phyloP scores from a whole-genome alignment of 257 asterid genomes.

The Scutellaria barbata region DNA sequence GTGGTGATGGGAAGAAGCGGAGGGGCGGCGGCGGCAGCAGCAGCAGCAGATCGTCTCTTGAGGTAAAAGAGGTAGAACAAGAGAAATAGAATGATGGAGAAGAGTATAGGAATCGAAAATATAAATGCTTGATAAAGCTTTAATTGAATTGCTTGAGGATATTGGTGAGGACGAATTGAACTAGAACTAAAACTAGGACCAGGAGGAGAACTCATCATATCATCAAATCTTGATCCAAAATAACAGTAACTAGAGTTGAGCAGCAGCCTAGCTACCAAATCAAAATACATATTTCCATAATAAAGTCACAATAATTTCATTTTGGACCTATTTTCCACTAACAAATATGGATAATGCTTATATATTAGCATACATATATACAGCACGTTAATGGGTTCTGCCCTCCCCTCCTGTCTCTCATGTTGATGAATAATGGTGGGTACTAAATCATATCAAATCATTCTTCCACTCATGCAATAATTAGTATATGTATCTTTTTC shows the following conservation, averaged over 20 bases:
- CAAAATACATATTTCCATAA: conserved; percentile 5
- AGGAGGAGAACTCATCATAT: conserved; percentile 51
- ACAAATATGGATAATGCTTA: conserved; percentile 23
- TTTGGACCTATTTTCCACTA: conserved; percentile 28
- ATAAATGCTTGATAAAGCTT: conserved; percentile 84
- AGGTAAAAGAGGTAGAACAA: conserved; percentile 83
- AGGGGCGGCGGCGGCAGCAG: not conserved
- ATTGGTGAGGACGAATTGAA: conserved; percentile 54
- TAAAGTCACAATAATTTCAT: conserved; percentile 9
- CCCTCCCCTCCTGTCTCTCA: conserved; percentile 34
- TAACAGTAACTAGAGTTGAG: too few species aligned
- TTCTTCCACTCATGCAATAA: conserved; percentile 34
- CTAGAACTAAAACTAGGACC: too few species aligned
- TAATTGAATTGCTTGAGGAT: conserved; percentile 69
- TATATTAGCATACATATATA: not conserved
- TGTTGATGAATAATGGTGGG: conserved; percentile 31
- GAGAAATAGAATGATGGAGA: conserved; percentile 73
- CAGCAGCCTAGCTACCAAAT: not conserved
- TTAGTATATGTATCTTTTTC: not conserved
- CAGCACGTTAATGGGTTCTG: conserved; percentile 40
- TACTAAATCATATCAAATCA: not conserved
- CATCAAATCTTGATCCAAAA: too few species aligned
- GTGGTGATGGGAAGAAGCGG: too few species aligned
- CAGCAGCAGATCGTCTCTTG: conserved; percentile 57
- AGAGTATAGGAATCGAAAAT: conserved; percentile 84